Conservation (phyloP, 2,329 filamentous ascomycete genomes). For the Coccinonectria pachysandricola region DNA sequence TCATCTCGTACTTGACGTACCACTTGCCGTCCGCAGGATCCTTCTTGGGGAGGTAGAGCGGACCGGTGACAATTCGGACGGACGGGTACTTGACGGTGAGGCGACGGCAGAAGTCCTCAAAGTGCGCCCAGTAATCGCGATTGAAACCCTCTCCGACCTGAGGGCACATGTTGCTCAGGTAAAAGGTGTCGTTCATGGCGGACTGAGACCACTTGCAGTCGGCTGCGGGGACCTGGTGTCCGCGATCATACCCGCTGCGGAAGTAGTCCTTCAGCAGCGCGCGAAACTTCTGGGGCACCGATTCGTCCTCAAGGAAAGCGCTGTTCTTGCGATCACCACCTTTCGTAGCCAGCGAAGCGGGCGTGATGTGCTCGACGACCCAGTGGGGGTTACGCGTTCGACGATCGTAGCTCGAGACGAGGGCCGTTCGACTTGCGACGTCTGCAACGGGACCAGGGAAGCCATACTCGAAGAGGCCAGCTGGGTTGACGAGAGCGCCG, state of each 20-base stretch:
- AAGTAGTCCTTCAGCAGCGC: slow-evolving; percentile 89
- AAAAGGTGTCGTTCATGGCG: slow-evolving; percentile 94
- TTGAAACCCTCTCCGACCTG: slow-evolving; percentile 99
- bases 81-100: slow-evolving; percentile 72
- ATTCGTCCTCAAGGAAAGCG: slow-evolving; percentile 69
- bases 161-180: slow-evolving; percentile 91
- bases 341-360: slow-evolving; percentile 63
- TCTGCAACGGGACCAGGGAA: slow-evolving; percentile 88
- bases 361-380: slow-evolving; percentile 95
- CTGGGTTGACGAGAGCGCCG: slow-evolving; percentile 54
- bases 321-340: slow-evolving; percentile 79
- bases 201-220: slow-evolving; percentile 92
- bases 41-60: slow-evolving; percentile 79
- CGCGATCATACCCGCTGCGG: slow-evolving; percentile 87
- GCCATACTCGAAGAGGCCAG: slow-evolving; percentile 73
- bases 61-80: slow-evolving; percentile 86
- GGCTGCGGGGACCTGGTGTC: slow-evolving; percentile 93
- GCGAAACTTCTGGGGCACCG: slow-evolving; percentile 76
- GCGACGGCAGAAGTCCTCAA: slow-evolving; percentile 90
- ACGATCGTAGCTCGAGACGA: slow-evolving; percentile 85
- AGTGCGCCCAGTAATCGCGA: slow-evolving; percentile 97
- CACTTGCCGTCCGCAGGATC: slow-evolving; percentile 83
- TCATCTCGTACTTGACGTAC: slow-evolving; percentile 92
- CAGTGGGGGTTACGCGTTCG: slow-evolving; percentile 84
- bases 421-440: slow-evolving; percentile 62